Base-by-base conservation (phyloP, 2,329 filamentous ascomycete species). In the Mycosphaerella sp. region DNA sequence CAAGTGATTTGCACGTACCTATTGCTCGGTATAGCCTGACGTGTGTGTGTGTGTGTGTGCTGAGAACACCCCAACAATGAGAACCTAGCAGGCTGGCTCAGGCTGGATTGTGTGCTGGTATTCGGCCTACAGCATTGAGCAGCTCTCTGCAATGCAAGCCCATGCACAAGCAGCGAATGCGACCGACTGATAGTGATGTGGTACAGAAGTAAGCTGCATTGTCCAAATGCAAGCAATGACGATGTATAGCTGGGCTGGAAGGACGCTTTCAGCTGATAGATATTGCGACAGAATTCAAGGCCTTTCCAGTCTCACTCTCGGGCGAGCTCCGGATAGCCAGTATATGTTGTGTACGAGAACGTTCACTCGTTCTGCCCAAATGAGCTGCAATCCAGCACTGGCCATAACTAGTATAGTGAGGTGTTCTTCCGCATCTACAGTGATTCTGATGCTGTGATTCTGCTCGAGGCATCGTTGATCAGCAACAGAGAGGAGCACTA, bases 1-100 rank as follows among this genome's bases (percentile, higher is more conserved):
- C 55, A 40, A 51, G 39, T 39, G 39, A 51, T 51, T 54, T 51
- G 55, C 55, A 46, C 45, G 12, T 17, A 17, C 14, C 14, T 45
- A 51, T 29, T 46, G 48, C 42, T 41, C 36, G 48, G 48, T 36
- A 54, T 45, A 45, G 45, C 43, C 34, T 36, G 12, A n/a, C 34
- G 10, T 36, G 12, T 4, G 34, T 8, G 32, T 34, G 32, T 34
- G 11, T 34, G 32, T 34, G 11, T 7, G 7, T 34, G 6, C 7
- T 34, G 11, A 11, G 11, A 34, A 7, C 32, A 34, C 32, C 7
- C 32, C 11, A 11, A n/a, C 9, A 36, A n/a, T 36, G 7, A 34
- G 32, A 7, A 34, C 32, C 6, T 36, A n/a, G 4, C 12, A 36
- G 12, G 34, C 10, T 6, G 34, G 34, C 34, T 36, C 9, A n/a